These are phyloP conservation scores for Globisporangium lucens DNA, from an alignment of 352 stramenopile species.

Conservation along the genomic window DNA sequence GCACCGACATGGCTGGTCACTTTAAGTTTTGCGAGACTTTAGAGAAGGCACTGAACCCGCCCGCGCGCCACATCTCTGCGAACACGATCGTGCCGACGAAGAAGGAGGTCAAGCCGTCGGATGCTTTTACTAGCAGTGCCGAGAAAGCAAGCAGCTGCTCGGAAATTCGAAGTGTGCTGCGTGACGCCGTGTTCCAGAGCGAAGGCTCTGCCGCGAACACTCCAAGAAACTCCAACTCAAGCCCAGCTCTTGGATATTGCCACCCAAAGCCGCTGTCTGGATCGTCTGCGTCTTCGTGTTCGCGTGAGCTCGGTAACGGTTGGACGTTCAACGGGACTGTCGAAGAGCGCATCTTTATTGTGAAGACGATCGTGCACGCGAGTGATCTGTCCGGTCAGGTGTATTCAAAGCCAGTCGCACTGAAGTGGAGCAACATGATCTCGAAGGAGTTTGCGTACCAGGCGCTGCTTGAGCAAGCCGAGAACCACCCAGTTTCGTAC, in stretches of 20 bases:
- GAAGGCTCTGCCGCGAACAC: conserved; percentile 34
- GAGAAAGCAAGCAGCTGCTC: conserved; percentile 12
- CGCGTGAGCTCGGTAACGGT: conserved; percentile 32
- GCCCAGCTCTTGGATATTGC: conserved; percentile 4
- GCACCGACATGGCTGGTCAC: conserved; percentile 90
- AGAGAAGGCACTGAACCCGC: conserved; percentile 64
- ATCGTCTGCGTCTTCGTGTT: conserved; percentile 20
- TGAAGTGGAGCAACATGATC: conserved; percentile 91
- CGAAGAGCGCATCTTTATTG: conserved; percentile 82
- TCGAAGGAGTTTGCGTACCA: conserved; percentile 89
- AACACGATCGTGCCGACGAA: conserved; percentile 37
- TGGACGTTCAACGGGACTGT: conserved; percentile 64
- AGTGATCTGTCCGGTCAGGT: conserved; percentile 86
- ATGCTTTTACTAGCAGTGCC: not conserved
- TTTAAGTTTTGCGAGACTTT: conserved; percentile 83
- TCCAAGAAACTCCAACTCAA: conserved; percentile 20
- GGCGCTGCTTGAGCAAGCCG: conserved; percentile 74
- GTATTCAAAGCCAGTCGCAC: conserved; percentile 82
- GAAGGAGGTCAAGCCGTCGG: conserved; percentile 15
- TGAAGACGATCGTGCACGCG: conserved; percentile 83
- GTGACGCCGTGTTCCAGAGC: conserved; percentile 61
- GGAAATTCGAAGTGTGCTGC: conserved; percentile 44
- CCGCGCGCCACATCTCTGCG: conserved; percentile 47
- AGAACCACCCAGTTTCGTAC: conserved; percentile 80
- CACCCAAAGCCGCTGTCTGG: conserved; percentile 12